phyloP scores from a whole-genome alignment of 2,329 filamentous ascomycete genomes.

The Monosporascus cannonballus region DNA sequence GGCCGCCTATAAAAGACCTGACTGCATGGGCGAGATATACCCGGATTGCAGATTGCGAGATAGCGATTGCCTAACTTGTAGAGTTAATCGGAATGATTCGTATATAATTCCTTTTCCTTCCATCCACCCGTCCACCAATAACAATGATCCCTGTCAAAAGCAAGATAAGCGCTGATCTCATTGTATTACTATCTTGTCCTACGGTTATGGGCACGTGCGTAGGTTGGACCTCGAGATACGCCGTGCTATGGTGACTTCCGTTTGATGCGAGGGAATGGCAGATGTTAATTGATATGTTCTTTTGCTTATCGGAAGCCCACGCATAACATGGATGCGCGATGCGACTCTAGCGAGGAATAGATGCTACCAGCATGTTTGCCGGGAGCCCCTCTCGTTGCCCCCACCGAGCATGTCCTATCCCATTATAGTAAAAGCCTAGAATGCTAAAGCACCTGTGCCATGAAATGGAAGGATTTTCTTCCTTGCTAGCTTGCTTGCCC shows the following conservation, averaged over 20 bases:
- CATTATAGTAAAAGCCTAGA: too few species aligned
- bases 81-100: neutral
- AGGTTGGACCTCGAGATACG: neutral
- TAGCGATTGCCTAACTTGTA: neutral
- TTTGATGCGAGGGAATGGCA: neutral
- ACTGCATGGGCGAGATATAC: neutral
- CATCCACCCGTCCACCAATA: too few species aligned
- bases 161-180: too few species aligned
- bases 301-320: neutral
- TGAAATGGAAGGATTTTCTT: too few species aligned
- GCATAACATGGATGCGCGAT: neutral
- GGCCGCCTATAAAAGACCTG: neutral
- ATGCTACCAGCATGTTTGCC: neutral
- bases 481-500: too few species aligned
- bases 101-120: too few species aligned
- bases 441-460: too few species aligned
- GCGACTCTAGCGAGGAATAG: neutral
- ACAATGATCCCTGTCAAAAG: too few species aligned
- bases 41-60: neutral
- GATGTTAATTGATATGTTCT: neutral
- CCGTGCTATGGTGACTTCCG: neutral
- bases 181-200: too few species aligned
- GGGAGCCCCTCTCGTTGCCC: neutral
- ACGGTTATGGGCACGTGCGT: too few species aligned
- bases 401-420: too few species aligned